These are phyloP conservation scores for Pisolithus tinctorius DNA, from an alignment of 768 basidiomycete genomes.

Conservation along the genomic window DNA sequence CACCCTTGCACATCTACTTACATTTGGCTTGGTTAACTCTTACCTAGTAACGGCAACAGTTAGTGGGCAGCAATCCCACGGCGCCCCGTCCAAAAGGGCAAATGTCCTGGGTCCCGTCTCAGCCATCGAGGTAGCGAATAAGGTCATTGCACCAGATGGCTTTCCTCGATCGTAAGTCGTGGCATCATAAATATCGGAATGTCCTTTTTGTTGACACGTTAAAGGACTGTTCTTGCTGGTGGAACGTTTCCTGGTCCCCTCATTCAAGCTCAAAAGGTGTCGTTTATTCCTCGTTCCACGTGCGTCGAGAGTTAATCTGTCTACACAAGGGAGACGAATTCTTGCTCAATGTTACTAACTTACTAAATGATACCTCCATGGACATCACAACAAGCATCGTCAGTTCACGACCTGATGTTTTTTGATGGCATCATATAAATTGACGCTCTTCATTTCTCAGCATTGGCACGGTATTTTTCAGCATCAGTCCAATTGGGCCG, in stretches of 20 bases:
- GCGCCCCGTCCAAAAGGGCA: background rate
- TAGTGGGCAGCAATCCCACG: background rate
- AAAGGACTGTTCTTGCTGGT: no score
- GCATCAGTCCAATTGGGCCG: constrained; percentile 34
- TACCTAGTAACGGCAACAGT: background rate
- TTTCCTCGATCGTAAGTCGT: constrained; percentile 1
- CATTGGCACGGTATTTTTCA: constrained; percentile 54
- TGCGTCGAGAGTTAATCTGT: background rate
- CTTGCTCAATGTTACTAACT: constrained; percentile 20
- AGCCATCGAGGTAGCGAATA: constrained; percentile 29
- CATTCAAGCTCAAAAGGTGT: no score
- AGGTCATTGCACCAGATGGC: constrained; percentile 36
- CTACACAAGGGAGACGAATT: constrained; percentile 4
- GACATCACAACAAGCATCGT: constrained; percentile 19
- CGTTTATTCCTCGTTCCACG: background rate
- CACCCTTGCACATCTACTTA: background rate
- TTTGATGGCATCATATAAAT: background rate
- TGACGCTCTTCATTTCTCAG: constrained; percentile 17
- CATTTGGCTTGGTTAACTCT: background rate
- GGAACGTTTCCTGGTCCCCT: no score
- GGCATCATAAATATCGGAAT: background rate
- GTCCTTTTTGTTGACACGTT: background rate
- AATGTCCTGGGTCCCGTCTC: constrained; percentile 1
- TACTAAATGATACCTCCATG: constrained; percentile 19
- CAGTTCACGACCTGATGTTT: background rate